A percentile compares a stretch with the other conserved stretches of the same genome.
Evolutionary conservation across 1,284 basidiomycete species (phyloP).

Genomic region (Pascua guehoae): DNA sequence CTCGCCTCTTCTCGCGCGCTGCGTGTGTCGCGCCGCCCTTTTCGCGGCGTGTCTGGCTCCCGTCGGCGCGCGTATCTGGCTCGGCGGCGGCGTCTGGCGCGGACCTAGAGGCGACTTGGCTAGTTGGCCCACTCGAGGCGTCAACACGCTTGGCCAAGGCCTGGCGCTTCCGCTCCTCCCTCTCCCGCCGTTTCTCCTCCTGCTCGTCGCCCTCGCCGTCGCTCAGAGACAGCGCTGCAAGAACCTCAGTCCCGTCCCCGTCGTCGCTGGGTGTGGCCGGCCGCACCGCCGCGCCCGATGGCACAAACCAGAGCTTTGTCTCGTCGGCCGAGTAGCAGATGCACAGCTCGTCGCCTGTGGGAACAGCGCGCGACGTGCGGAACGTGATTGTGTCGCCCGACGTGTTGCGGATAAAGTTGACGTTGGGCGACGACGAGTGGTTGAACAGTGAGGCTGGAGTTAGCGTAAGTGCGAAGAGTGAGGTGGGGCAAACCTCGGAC

Average conservation of each 20-base stretch:
- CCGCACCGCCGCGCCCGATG: slow-evolving; percentile 8
- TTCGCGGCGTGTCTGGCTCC: slow-evolving; percentile 1
- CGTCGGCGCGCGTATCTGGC: background rate
- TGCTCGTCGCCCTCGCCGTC: slow-evolving; percentile 5
- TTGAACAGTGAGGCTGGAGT: slow-evolving; percentile 48
- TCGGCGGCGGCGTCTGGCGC: no score
- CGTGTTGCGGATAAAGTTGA: slow-evolving; percentile 42
- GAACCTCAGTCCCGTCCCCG: slow-evolving; percentile 9
- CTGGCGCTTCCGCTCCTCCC: background rate
- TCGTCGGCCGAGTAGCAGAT: slow-evolving; percentile 48
- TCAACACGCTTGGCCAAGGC: background rate
- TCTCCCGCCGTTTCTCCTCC: background rate
- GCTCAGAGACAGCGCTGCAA: slow-evolving; percentile 4
- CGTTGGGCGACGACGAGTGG: slow-evolving; percentile 48
- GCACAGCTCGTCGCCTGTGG: slow-evolving; percentile 40
- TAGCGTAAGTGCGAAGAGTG: background rate
- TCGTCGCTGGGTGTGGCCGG: slow-evolving; percentile 4
- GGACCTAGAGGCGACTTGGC: no score
- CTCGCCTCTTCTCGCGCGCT: slow-evolving; percentile 9
- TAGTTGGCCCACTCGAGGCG: no score
- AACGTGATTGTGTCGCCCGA: slow-evolving; percentile 34
- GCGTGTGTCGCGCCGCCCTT: slow-evolving; percentile 12
- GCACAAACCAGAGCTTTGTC: slow-evolving; percentile 46
- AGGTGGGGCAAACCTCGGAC: no score
- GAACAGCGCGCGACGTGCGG: slow-evolving; percentile 29